Evolutionary conservation across 2,329 filamentous ascomycete species (phyloP).

Genomic region (Nothopassalora personata): DNA sequence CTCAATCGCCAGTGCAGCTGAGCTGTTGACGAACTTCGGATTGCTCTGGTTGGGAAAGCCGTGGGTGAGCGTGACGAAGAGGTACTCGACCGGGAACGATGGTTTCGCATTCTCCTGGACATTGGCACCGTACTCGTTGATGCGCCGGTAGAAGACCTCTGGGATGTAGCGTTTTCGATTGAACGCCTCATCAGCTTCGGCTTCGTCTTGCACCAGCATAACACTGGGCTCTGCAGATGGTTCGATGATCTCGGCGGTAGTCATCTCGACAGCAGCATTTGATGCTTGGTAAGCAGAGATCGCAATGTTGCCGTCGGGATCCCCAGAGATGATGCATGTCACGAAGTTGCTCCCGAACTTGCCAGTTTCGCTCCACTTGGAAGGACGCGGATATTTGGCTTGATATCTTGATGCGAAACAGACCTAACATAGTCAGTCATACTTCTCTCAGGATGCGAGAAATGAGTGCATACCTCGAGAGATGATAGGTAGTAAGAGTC

Average conservation of each 20-base stretch:
- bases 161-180: slow-evolving; percentile 80
- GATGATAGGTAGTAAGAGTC: slow-evolving; percentile 94
- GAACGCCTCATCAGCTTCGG: slow-evolving; percentile 66
- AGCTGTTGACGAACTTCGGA: slow-evolving; percentile 70
- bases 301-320: slow-evolving; percentile 79
- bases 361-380: slow-evolving; percentile 95
- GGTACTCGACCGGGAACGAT: slow-evolving; percentile 91
- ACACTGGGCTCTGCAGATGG: slow-evolving; percentile 86
- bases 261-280: slow-evolving; percentile 95
- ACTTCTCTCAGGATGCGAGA: background rate
- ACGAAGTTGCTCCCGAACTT: slow-evolving; percentile 95
- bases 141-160: slow-evolving; percentile 90
- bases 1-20: slow-evolving; percentile 73
- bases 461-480: slow-evolving; percentile 54
- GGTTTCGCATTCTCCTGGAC: slow-evolving; percentile 98
- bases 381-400: slow-evolving; percentile 78
- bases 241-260: slow-evolving; percentile 87
- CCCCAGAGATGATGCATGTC: slow-evolving; percentile 91
- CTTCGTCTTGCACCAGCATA: slow-evolving; percentile 91
- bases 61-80: slow-evolving; percentile 92
- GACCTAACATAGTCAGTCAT: slow-evolving; percentile 36
- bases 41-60: slow-evolving; percentile 68
- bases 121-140: slow-evolving; percentile 94
- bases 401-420: slow-evolving; percentile 84
- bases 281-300: slow-evolving; percentile 93